Evolutionary conservation across 331 rosid species (phyloP).

Genomic region (Acacia pycnantha): DNA sequence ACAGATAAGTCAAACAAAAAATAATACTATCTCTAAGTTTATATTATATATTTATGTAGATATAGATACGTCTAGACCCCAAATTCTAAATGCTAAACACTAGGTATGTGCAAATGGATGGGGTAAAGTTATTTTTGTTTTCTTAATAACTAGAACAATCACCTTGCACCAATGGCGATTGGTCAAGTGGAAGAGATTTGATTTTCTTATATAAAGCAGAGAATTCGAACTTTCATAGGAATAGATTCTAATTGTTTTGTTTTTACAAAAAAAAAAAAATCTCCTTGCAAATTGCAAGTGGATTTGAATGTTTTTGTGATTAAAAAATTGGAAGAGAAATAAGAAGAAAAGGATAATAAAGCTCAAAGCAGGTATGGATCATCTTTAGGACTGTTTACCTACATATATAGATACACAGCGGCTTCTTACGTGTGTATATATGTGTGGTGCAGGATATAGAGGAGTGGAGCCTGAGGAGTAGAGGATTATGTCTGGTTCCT

Average conservation of each 20-base stretch:
- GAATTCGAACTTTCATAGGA: not conserved
- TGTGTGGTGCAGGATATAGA: constrained; percentile 50
- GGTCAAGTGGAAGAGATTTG: not conserved
- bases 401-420: not conserved
- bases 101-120: not conserved
- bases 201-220: not conserved
- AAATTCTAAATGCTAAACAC: not conserved
- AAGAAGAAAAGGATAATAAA: no score
- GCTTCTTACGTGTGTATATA: not conserved
- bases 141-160: not conserved
- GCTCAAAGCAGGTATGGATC: not conserved
- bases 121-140: not conserved
- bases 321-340: no score
- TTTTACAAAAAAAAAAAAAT: no score
- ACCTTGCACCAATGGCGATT: not conserved
- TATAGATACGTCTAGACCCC: not conserved
- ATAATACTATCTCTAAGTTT: no score
- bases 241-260: no score
- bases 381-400: not conserved
- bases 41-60: not conserved
- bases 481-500: constrained; percentile 87
- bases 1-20: not conserved
- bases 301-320: not conserved
- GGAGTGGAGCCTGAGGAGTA: constrained; percentile 68
- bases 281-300: not conserved